Evolutionary conservation across 768 basidiomycete species (phyloP), one percentile per base, ranked within the genome.

Genomic region (Mycena amicta): DNA sequence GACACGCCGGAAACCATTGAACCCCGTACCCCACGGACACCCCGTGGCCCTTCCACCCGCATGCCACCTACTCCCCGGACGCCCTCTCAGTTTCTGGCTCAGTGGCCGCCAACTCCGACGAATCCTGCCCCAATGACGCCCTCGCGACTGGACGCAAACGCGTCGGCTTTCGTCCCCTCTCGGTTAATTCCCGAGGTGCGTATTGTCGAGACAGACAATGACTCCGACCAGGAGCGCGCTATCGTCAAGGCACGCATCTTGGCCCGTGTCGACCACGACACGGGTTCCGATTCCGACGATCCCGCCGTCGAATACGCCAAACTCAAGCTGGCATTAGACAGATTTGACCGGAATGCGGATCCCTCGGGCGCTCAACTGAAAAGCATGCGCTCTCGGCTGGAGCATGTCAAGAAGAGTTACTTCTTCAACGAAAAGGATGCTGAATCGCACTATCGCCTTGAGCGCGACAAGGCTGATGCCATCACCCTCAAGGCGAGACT

Each of bases 391-490:
- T 66, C 73, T 49, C 82, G 76, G 39, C 70, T 91, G 39, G 68
- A 74, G 43, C 70, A 67, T 23, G 68, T 85, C 25, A 80, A 81
- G 66, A 73, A 75, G 23, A 75, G 88, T 68, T 91, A 91, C 63
- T 82, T 92, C 55, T 93, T 94, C 66, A 80, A 90, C 55, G 79
- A 83, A 64, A 76, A 74, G 54, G 87, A 89, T 59, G 90, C 90
- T 1, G 80, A 88, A 64, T 76, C 72, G 4, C 68, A 78, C 23
- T 91, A 87, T 70, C 75, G 71, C 27, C 71, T 73, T 18, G 83
- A 87, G 67, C 81, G 83, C 27, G 72, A 81, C 41, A 83, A 82
- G 62, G 75, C 72, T 22, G 80, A 86, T 27, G 68, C 73, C 22
- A 59, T 65, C 13, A 67, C 72, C 5, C 77, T 89, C 5, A 75